Conservation (phyloP, 345 rosid species). For the Turritis glabra region DNA sequence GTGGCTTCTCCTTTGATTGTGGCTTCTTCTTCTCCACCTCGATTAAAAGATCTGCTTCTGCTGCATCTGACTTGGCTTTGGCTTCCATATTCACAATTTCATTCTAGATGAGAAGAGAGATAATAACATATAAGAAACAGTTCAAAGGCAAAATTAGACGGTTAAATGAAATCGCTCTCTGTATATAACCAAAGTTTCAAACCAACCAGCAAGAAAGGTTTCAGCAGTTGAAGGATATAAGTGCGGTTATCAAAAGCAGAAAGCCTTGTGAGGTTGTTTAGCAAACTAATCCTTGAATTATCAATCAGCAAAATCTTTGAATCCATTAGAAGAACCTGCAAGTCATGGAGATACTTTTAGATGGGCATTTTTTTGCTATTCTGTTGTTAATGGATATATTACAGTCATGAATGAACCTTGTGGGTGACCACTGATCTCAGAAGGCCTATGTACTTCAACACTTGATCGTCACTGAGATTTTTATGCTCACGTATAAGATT, state of each 20-base stretch:
- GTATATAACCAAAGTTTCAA: background rate
- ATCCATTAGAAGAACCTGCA: conserved; percentile 17
- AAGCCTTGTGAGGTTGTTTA: background rate
- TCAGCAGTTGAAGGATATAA: conserved; percentile 2
- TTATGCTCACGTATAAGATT: background rate
- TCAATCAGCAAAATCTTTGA: conserved; percentile 15
- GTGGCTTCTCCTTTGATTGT: background rate
- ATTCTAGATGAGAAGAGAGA: background rate
- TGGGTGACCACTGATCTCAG: background rate
- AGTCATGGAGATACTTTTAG: background rate
- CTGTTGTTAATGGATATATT: background rate
- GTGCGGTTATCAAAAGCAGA: conserved; percentile 24
- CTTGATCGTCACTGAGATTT: background rate
- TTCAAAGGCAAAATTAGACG: background rate
- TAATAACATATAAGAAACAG: background rate
- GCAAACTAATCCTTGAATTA: conserved; percentile 18
- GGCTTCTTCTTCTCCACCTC: background rate
- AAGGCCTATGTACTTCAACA: background rate
- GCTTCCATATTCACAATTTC: background rate
- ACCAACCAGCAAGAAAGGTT: conserved; percentile 20
- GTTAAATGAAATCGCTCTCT: background rate
- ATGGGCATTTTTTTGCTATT: background rate
- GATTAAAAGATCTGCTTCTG: background rate
- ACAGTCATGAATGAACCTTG: background rate
- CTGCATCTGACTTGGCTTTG: background rate